Base-by-base conservation (phyloP, 352 stramenopile genomes). In the Phytophthora podocarpi region DNA sequence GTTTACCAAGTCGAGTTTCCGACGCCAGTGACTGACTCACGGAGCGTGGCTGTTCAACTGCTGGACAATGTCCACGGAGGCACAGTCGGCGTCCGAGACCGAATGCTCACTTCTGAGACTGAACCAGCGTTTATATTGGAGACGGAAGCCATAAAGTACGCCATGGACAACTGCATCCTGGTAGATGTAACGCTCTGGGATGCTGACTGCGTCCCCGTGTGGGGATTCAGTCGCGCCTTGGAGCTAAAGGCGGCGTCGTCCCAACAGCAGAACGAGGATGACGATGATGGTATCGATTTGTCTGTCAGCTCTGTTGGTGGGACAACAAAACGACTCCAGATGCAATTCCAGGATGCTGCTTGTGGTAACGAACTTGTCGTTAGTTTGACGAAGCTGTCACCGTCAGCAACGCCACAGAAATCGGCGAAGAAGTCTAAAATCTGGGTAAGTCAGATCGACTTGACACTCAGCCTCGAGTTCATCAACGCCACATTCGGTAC, bases 161-260 rank as follows among this genome's bases (percentile, higher is more conserved):
- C 54, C 1, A 61, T 88, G 36, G 59, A 76, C 20, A 73, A 66
- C 18, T 76, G 50, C n/a, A 18, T 88, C 1, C 10, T 84, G 23
- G 64, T 88, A n/a, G 80, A 90, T 35, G 72, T 88, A 27, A 80
- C 42, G 9, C 54, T 86, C 12, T 90, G 80, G 80, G 78, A 85
- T 20, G 59, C 55, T 39, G 65, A 76, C 10, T 85, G 74, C 30
- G 43, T 67, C 3, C 80, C 78, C 7, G 42, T 90, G 7, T 90
- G 80, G 78, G 67, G 64, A 4, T 74, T 85, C 26, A 82, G 54
- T 31, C 66, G 71, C 21, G 34, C 34, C 1, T 55, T 85, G 4
- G 43, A 74, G 3, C 28, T 82, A 6, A 52, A 35, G 18, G 7
- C 12, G 30, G 30, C 23, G 2, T 54, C 45, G 11, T 8, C 12